These are phyloP conservation scores for Colletotrichum sp. DNA, from an alignment of 2,329 filamentous ascomycete species.

Conservation along the genomic window DNA sequence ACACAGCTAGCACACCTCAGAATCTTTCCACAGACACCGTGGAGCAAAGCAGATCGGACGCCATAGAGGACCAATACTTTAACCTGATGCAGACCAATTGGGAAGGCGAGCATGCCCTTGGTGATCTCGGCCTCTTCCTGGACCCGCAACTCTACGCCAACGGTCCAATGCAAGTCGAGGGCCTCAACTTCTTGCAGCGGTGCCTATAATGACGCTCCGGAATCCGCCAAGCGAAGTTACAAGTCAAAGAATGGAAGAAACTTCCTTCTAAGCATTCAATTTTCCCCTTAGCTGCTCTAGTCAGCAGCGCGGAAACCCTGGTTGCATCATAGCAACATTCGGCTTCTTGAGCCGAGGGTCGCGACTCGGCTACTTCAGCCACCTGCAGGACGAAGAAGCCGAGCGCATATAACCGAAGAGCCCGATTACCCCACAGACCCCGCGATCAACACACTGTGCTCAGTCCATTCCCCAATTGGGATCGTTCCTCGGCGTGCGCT, in stretches of 20 bases:
- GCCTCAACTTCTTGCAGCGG: conserved; percentile 32
- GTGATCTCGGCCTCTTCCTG: conserved; percentile 36
- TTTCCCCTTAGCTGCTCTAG: neutral
- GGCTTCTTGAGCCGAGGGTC: neutral
- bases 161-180: conserved; percentile 32
- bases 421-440: neutral
- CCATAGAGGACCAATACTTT: conserved; percentile 40
- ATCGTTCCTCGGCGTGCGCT: neutral
- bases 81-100: conserved; percentile 36
- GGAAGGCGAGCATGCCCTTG: conserved; percentile 39
- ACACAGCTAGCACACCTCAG: neutral
- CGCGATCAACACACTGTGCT: neutral
- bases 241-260: neutral
- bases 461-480: neutral
- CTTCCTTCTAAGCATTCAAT: neutral
- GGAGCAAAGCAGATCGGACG: conserved; percentile 23
- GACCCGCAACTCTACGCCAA: conserved; percentile 28
- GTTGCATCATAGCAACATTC: neutral
- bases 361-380: neutral
- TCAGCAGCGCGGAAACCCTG: neutral
- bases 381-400: neutral
- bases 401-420: conserved; percentile 4
- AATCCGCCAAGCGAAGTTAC: fast-evolving
- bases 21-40: neutral
- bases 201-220: conserved; percentile 21